phyloP scores from a whole-genome alignment of 192 early-diverging fungal genomes.

The Pilaira anomala region DNA sequence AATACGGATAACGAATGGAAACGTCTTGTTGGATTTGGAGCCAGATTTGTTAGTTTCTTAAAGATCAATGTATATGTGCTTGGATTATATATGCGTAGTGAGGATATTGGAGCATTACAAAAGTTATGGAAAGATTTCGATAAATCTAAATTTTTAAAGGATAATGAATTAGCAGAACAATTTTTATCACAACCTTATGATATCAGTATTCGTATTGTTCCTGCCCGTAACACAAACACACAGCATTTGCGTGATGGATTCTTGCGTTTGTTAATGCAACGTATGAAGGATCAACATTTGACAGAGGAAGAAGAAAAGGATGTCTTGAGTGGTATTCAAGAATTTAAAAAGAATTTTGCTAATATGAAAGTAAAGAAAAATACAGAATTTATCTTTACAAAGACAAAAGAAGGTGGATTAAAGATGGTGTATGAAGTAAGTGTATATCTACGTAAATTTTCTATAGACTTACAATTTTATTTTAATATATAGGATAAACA shows the following conservation, averaged over 20 bases:
- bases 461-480: not conserved
- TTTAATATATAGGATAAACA: slow-evolving; percentile 42
- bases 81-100: slow-evolving; percentile 46
- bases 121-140: slow-evolving; percentile 31
- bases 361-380: slow-evolving; percentile 45
- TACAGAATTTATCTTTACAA: slow-evolving; percentile 47
- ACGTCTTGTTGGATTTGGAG: slow-evolving; percentile 49
- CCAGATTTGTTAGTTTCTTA: slow-evolving; percentile 51
- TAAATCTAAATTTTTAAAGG: slow-evolving; percentile 32
- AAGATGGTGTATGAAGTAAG: slow-evolving; percentile 35
- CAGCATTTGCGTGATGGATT: slow-evolving; percentile 60
- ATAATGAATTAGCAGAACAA: slow-evolving; percentile 27
- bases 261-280: slow-evolving; percentile 41
- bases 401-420: slow-evolving; percentile 39
- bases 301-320: slow-evolving; percentile 42
- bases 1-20: slow-evolving; percentile 40
- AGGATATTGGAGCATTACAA: slow-evolving; percentile 43
- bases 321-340: slow-evolving; percentile 47
- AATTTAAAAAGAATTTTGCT: slow-evolving; percentile 51
- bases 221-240: slow-evolving; percentile 45
- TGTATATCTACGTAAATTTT: not conserved
- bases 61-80: slow-evolving; percentile 53
- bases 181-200: slow-evolving; percentile 42
- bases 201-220: slow-evolving; percentile 44
- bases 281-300: slow-evolving; percentile 37